Conservation (phyloP, 1,284 basidiomycete species). For the Limonomyces culmigenus region DNA sequence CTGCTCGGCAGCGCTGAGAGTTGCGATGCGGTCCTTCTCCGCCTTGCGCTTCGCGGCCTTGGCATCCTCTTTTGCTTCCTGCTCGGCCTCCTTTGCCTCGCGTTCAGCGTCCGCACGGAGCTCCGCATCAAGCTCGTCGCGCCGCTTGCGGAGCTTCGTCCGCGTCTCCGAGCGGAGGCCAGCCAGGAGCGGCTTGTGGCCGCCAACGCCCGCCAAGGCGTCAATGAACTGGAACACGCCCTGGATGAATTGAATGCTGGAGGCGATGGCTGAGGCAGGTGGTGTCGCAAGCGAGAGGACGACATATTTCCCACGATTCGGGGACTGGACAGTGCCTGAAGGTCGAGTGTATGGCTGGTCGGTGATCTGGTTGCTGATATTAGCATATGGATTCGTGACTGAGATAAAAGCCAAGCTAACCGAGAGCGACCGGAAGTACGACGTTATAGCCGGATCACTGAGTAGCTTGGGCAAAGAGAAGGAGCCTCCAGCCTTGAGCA, state of each 20-base stretch:
- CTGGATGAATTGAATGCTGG: constrained; percentile 43
- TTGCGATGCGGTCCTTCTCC: constrained; percentile 54
- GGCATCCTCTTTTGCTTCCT: constrained; percentile 43
- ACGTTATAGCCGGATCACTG: constrained; percentile 43
- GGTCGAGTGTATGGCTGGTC: constrained; percentile 71
- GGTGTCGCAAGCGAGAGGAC: constrained; percentile 50
- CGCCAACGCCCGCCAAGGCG: constrained; percentile 34
- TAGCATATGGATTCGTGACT: constrained; percentile 4
- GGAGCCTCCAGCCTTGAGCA: constrained; percentile 47
- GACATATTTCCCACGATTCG: constrained; percentile 50
- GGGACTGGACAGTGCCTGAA: constrained; percentile 23
- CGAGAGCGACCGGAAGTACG: constrained; percentile 64
- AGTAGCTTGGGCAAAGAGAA: constrained; percentile 41
- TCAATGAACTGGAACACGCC: constrained; percentile 65
- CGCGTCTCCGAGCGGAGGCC: constrained; percentile 66
- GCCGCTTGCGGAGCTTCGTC: constrained; percentile 51
- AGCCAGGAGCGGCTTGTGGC: constrained; percentile 10
- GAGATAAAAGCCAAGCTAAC: constrained; percentile 14
- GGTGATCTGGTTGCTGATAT: constrained; percentile 34
- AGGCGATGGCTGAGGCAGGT: constrained; percentile 25
- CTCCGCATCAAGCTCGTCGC: constrained; percentile 53
- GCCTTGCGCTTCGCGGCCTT: constrained; percentile 57
- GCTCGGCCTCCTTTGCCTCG: constrained; percentile 54
- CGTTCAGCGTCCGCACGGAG: constrained; percentile 51
- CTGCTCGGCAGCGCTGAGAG: constrained; percentile 67